Percentiles rank a stretch among this genome's conserved stretches.
These are phyloP conservation scores for Setaria italica DNA, from an alignment of 202 grass and related monocot genomes.

Conservation along the genomic window DNA sequence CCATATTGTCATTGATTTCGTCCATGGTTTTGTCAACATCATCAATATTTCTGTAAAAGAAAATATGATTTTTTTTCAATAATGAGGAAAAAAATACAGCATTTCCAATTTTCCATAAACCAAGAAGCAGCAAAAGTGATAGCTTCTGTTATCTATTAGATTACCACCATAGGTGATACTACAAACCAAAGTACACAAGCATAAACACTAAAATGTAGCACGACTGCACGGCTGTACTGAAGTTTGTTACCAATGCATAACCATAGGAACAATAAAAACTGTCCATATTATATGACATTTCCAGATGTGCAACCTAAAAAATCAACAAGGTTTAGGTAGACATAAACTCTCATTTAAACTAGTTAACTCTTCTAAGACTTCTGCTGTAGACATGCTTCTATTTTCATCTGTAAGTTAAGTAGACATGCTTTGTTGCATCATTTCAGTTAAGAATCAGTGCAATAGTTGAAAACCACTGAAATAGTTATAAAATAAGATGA, in stretches of 20 bases:
- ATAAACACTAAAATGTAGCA: not conserved
- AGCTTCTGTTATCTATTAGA: slow-evolving; percentile 9
- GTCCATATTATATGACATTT: not conserved
- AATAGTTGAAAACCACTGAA: not conserved
- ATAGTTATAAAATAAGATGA: slow-evolving; percentile 5
- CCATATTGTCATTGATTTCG: slow-evolving; percentile 96
- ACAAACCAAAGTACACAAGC: not conserved
- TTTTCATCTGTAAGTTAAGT: slow-evolving; percentile 19
- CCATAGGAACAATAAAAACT: not conserved
- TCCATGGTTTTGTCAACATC: slow-evolving; percentile 95
- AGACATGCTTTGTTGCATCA: slow-evolving; percentile 23
- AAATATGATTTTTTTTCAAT: slow-evolving; percentile 11
- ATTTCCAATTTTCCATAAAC: not conserved
- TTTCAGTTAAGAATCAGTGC: not conserved
- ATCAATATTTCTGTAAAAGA: slow-evolving; percentile 79
- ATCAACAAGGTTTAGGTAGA: not conserved
- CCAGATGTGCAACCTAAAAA: slow-evolving; percentile 1
- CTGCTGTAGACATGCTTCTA: slow-evolving; percentile 1
- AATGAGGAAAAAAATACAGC: slow-evolving; percentile 28
- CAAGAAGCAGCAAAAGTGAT: slow-evolving; percentile 1
- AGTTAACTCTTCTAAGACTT: slow-evolving; percentile 11
- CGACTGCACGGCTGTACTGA: not conserved
- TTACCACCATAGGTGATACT: not conserved
- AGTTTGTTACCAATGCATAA: slow-evolving; percentile 9
- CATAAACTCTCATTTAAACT: slow-evolving; percentile 19